phyloP scores from a whole-genome alignment of 1,139 yeast genomes.

The Kluyveromyces sp. region DNA sequence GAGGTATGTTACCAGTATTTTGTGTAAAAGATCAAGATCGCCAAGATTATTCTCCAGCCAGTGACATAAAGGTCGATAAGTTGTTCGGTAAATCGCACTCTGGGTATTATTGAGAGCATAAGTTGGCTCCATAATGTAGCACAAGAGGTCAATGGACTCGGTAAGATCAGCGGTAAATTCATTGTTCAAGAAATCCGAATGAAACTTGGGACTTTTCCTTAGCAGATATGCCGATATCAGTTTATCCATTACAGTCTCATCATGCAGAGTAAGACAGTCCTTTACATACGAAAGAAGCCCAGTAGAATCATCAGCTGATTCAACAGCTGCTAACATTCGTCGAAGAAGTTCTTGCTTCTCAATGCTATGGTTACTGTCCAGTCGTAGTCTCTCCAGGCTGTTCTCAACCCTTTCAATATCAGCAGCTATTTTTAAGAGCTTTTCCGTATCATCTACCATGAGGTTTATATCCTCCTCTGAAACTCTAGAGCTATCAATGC shows the following conservation, averaged over 20 bases:
- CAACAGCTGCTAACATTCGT: background rate
- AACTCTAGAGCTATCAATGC: background rate
- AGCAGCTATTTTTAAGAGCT: background rate
- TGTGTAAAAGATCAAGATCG: constrained; percentile 18
- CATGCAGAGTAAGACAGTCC: background rate
- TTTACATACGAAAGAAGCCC: background rate
- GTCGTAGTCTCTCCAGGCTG: constrained; percentile 1
- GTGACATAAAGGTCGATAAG: constrained; percentile 12
- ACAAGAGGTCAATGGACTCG: constrained; percentile 13
- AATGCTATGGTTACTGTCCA: background rate
- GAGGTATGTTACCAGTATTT: constrained; percentile 39
- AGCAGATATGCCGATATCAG: background rate
- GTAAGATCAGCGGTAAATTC: constrained; percentile 3
- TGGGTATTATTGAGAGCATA: constrained; percentile 22
- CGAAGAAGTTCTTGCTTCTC: background rate
- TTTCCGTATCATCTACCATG: background rate
- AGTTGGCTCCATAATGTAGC: constrained; percentile 18
- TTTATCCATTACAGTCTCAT: background rate
- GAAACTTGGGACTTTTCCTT: background rate
- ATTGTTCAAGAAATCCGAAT: background rate
- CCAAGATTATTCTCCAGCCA: constrained; percentile 14
- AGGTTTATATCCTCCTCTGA: background rate
- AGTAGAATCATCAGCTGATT: background rate
- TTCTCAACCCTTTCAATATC: background rate
- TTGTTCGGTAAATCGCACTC: constrained; percentile 17